Evolutionary conservation across 2,329 filamentous ascomycete species (phyloP).

Genomic region (Diplocarpon rosae): DNA sequence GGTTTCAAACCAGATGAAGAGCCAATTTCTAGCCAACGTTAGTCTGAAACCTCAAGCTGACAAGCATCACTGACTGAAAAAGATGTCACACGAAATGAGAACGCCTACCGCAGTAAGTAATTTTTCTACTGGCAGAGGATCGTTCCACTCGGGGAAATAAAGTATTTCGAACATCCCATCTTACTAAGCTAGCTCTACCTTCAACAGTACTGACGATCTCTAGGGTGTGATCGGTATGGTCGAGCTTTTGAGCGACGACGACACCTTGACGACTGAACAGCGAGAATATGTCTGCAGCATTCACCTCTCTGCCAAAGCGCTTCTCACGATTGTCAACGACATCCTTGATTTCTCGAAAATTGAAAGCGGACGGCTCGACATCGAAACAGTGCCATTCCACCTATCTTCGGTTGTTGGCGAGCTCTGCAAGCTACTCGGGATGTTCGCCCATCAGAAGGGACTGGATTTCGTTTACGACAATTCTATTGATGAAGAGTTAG

Average conservation of each 20-base stretch:
- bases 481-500: conserved; percentile 55
- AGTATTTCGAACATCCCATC: too few relatives aligned
- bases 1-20: conserved; percentile 19
- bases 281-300: conserved; percentile 19
- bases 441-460: conserved; percentile 46
- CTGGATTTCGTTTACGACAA: conserved; percentile 47
- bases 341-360: conserved; percentile 65
- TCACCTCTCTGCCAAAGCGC: conserved; percentile 17
- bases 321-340: conserved; percentile 52
- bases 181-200: neutral
- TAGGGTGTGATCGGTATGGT: conserved; percentile 22
- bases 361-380: conserved; percentile 61
- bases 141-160: too few relatives aligned
- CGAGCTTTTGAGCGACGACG: conserved; percentile 18
- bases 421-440: conserved; percentile 56
- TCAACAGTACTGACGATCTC: neutral
- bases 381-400: conserved; percentile 56
- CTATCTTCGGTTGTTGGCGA: conserved; percentile 30
- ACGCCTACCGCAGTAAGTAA: conserved; percentile 19
- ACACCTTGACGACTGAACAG: conserved; percentile 15
- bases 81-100: conserved; percentile 23
- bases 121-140: neutral
- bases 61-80: neutral
- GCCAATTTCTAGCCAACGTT: conserved; percentile 21
- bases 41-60: neutral